A percentile compares a stretch with the other conserved stretches of the same genome.
These are phyloP conservation scores for Byssochlamys sp. DNA, from an alignment of 2,329 filamentous ascomycete genomes.

Conservation along the genomic window DNA sequence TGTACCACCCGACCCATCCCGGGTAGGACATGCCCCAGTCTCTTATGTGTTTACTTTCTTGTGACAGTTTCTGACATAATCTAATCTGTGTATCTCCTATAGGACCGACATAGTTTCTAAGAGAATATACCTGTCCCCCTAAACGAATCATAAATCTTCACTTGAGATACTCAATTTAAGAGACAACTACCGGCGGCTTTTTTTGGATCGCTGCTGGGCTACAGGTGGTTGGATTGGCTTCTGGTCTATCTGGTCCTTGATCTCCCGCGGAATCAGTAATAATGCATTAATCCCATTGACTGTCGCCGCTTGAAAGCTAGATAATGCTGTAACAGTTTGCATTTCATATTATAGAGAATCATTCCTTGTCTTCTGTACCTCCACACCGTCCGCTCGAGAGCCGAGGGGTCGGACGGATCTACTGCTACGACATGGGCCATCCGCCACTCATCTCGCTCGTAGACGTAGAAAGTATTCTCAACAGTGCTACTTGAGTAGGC, in stretches of 20 bases:
- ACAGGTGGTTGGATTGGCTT: not conserved
- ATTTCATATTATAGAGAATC: conserved; percentile 2
- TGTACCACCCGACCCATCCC: no score
- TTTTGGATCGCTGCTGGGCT: not conserved
- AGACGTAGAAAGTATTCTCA: not conserved
- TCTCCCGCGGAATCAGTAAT: conserved; percentile 1
- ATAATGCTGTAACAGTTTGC: not conserved
- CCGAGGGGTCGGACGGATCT: not conserved
- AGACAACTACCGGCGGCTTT: not conserved
- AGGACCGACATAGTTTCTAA: no score
- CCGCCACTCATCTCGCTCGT: not conserved
- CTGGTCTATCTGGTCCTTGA: not conserved
- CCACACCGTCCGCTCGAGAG: not conserved
- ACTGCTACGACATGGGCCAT: not conserved
- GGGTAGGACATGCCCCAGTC: no score
- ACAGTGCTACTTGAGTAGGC: not conserved
- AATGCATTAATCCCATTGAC: not conserved
- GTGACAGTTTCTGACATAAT: no score
- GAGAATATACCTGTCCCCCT: no score
- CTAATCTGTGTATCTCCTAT: no score
- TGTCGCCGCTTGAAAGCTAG: conserved; percentile 1
- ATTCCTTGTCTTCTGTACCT: conserved; percentile 1
- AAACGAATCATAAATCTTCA: no score
- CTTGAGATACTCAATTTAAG: no score
- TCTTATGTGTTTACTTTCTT: no score